These are phyloP conservation scores for Fusarium ambrosium DNA, from an alignment of 2,329 filamentous ascomycete genomes.

Conservation along the genomic window DNA sequence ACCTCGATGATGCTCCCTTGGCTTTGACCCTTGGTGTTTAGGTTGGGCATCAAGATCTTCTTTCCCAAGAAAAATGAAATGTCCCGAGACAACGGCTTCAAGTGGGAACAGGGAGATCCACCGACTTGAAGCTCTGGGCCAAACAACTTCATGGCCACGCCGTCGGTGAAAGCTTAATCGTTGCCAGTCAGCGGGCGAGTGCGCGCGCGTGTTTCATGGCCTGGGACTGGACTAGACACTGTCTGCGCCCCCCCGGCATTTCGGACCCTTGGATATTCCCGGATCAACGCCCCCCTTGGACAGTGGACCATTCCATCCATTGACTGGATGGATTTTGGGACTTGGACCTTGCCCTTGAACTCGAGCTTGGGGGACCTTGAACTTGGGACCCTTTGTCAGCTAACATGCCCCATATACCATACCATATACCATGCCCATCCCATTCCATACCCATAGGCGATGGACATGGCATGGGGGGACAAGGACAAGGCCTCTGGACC, in stretches of 20 bases:
- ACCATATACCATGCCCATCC: background rate
- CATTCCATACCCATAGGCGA: background rate
- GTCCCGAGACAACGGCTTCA: constrained; percentile 25
- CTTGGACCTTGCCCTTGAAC: background rate
- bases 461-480: background rate
- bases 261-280: constrained; percentile 4
- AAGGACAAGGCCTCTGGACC: background rate
- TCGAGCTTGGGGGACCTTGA: background rate
- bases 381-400: background rate
- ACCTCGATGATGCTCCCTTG: background rate
- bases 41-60: constrained; percentile 37
- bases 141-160: constrained; percentile 13
- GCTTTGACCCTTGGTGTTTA: background rate
- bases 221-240: background rate
- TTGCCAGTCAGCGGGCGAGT: background rate
- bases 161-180: constrained; percentile 37
- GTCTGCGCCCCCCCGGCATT: background rate
- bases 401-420: background rate
- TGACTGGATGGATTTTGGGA: background rate
- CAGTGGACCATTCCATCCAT: background rate
- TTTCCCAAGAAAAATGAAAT: background rate
- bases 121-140: background rate
- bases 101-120: constrained; percentile 16
- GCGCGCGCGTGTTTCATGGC: constrained; percentile 9
- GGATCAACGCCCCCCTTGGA: background rate